phyloP scores from a whole-genome alignment of 169 alveolate species.

The Cryptosporidium sp. region DNA sequence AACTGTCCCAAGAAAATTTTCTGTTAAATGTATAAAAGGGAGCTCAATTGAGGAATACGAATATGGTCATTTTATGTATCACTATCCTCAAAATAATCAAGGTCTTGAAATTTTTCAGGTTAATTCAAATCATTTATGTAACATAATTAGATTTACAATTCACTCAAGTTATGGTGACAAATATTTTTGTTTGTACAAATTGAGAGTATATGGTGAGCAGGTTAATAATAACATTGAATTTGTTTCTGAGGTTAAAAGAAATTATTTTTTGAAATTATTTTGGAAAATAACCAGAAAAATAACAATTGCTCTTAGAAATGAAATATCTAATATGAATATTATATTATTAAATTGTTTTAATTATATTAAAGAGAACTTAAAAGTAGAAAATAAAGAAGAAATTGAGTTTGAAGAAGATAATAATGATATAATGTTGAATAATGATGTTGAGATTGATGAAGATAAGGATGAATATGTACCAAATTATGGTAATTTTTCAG shows the following conservation, averaged over 20 bases:
- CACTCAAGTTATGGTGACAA: conserved; percentile 47
- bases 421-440: neutral
- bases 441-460: neutral
- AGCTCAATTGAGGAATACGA: neutral
- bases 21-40: conserved; percentile 13
- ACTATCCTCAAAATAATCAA: conserved; percentile 45
- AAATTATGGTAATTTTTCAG: neutral
- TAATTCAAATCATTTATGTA: conserved; percentile 14
- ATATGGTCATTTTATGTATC: conserved; percentile 1
- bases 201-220: conserved; percentile 44
- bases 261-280: neutral
- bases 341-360: neutral
- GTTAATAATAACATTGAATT: neutral
- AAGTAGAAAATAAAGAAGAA: too few relatives aligned
- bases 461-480: neutral
- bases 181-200: conserved; percentile 36
- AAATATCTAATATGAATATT: neutral
- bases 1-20: conserved; percentile 69
- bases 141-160: conserved; percentile 23
- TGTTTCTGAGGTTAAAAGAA: neutral
- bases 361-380: neutral
- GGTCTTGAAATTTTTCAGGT: conserved; percentile 29
- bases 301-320: neutral
- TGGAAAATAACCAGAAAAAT: neutral
- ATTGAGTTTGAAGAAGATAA: neutral